Percentiles rank a stretch among this genome's conserved stretches.
Evolutionary conservation across 2,329 filamentous ascomycete genomes (phyloP).

Genomic region (Claviceps paspali): DNA sequence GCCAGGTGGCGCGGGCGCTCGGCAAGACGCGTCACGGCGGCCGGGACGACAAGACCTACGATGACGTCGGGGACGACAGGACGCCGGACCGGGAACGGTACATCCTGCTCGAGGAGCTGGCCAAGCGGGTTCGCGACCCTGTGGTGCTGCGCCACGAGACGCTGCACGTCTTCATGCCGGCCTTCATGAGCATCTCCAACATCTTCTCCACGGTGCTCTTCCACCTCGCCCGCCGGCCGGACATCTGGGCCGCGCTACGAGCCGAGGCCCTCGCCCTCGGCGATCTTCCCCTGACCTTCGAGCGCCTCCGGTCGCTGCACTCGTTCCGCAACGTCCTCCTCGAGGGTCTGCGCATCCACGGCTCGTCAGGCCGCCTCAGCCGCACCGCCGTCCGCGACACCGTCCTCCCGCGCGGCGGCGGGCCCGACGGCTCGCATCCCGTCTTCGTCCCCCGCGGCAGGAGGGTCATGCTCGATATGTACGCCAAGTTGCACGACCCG

Average conservation of each 20-base stretch:
- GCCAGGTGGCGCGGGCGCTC: background rate
- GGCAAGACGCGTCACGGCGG: background rate
- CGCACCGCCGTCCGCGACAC: slow-evolving; percentile 4
- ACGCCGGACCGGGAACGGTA: background rate
- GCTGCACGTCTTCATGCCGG: slow-evolving; percentile 1
- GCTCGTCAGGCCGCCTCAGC: slow-evolving; percentile 2
- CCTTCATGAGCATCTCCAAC: slow-evolving; percentile 2
- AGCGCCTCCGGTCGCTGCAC: slow-evolving; percentile 1
- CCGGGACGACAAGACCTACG: background rate
- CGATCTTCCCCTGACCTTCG: background rate
- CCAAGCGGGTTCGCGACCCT: background rate
- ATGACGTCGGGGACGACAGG: background rate
- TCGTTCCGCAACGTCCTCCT: slow-evolving; percentile 1
- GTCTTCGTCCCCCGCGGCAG: background rate
- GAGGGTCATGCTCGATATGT: background rate
- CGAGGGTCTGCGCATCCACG: slow-evolving; percentile 2
- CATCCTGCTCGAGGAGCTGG: slow-evolving; percentile 2
- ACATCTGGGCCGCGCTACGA: slow-evolving; percentile 1
- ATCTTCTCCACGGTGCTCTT: slow-evolving; percentile 1
- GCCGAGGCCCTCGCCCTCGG: background rate
- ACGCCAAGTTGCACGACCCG: background rate
- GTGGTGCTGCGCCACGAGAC: slow-evolving; percentile 1
- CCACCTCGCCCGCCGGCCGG: slow-evolving; percentile 1
- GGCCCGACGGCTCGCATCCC: background rate
- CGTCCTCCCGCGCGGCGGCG: slow-evolving; percentile 3